These are phyloP conservation scores for Dictyostelium capitatum DNA, from an alignment of 78 protist genomes.

Conservation along the genomic window DNA sequence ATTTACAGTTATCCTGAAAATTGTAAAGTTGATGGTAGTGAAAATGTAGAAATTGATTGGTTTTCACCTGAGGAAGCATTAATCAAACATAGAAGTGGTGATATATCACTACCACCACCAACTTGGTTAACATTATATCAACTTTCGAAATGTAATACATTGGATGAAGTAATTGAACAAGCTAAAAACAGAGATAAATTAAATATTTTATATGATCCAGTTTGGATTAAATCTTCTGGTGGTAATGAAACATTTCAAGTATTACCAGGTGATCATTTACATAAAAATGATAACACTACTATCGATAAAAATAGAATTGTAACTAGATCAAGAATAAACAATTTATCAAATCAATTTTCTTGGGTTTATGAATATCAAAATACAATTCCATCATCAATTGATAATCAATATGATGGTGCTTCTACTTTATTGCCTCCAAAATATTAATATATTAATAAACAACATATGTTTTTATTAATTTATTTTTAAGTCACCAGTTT, in stretches of 20 bases:
- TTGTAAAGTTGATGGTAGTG: constrained; percentile 31
- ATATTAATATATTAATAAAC: not conserved
- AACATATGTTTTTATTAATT: constrained; percentile 17
- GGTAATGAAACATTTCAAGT: not conserved
- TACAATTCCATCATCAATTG: not conserved
- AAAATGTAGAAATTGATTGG: constrained; percentile 58
- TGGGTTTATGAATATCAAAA: constrained; percentile 33
- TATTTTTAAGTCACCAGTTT: constrained; percentile 56
- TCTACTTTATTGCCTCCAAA: constrained; percentile 4
- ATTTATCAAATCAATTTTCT: not conserved
- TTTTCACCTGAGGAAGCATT: constrained; percentile 69
- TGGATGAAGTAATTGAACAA: constrained; percentile 5
- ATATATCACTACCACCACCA: constrained; percentile 60
- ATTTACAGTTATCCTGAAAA: constrained; percentile 9
- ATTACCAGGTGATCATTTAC: not conserved
- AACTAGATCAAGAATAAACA: not conserved
- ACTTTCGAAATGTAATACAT: constrained; percentile 28
- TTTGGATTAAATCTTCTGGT: not conserved
- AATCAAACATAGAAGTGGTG: constrained; percentile 27
- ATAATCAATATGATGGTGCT: not conserved
- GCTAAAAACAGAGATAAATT: not conserved
- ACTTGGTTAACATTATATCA: constrained; percentile 58
- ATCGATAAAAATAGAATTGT: constrained; percentile 14
- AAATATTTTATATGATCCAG: constrained; percentile 23
- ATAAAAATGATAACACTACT: not conserved